A percentile compares a stretch with the other conserved stretches of the same genome.
phyloP scores from a whole-genome alignment of 805 yeast genomes.

The Zygotorulaspora florentina region DNA sequence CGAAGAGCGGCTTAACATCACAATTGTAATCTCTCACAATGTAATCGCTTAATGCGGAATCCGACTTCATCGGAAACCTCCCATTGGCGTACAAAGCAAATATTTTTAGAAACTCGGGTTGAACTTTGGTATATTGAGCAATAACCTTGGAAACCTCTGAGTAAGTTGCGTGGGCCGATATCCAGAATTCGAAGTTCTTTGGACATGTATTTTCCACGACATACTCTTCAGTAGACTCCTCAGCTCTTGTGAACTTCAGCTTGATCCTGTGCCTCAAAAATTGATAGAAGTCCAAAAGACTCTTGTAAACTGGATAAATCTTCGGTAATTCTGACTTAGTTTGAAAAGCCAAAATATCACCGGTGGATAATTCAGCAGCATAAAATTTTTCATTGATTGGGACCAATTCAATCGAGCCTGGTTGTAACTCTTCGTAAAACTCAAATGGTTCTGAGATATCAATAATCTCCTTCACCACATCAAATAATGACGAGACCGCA shows the following conservation, averaged over 20 bases:
- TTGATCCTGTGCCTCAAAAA: conserved; percentile 60
- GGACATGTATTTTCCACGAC: conserved; percentile 17
- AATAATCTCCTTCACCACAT: conserved; percentile 41
- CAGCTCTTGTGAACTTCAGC: conserved; percentile 40
- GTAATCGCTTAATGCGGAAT: conserved; percentile 32
- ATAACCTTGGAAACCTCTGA: conserved; percentile 58
- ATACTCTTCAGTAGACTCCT: conserved; percentile 28
- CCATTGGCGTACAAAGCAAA: conserved; percentile 61
- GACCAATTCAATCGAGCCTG: conserved; percentile 45
- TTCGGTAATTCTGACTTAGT: conserved; percentile 13
- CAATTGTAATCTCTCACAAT: conserved; percentile 37
- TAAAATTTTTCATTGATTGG: conserved; percentile 41
- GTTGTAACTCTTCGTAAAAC: conserved; percentile 59
- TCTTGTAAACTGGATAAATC: conserved; percentile 34
- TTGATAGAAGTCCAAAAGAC: conserved; percentile 45
- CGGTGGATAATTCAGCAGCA: conserved; percentile 56
- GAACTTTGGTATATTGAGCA: conserved; percentile 49
- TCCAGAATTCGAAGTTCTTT: conserved; percentile 56
- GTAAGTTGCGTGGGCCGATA: conserved; percentile 57
- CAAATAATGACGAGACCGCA: conserved; percentile 39
- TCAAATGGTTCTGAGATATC: conserved; percentile 37
- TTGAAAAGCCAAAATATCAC: conserved; percentile 55
- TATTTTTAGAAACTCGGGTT: conserved; percentile 60
- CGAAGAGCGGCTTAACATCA: conserved; percentile 45
- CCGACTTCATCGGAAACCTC: conserved; percentile 44